Evolutionary conservation across 2,329 filamentous ascomycete genomes (phyloP), one percentile per base, ranked within the genome.

Genomic region (Erysiphe neolycopersici): DNA sequence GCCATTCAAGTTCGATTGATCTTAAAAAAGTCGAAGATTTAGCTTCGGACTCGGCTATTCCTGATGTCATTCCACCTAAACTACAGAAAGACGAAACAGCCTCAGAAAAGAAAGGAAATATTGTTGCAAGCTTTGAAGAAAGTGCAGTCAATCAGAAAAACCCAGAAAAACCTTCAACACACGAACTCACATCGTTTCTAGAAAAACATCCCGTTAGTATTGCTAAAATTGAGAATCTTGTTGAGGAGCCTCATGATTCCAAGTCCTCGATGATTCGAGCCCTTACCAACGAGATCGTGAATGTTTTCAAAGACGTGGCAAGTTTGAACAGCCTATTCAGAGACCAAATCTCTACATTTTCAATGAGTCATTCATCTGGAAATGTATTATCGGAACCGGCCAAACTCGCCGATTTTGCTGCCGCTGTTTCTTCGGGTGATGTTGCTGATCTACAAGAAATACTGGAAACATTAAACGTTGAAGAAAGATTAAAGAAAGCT

Each of bases 81-180:
- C 46, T 61, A 5, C 52, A 60, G 0, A 67, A 71, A 44, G 70
- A 73, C 45, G 68, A 71, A 32, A 47, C 17, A 14, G 33, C 61
- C 5, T 59, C 62, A 31, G 78, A 85, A 49, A 82, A 79, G 61
- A 81, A 83, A 59, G 89, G 87, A 3, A 89, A 95, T 58, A 83
- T 95, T 8, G 87, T 95, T 36, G 87, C 89, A 1, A 94, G 85
- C 62, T 95, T 98, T 49, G 89, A 98, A 59, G 89, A 98, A 64
- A 68, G 68, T 17, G 67, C 69, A 5, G 69, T 79, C 3, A 72
- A 79, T 43, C 67, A 49, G 58, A 62, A 55, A 58, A 73, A 66
- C 54, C 60, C 63, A 16, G 71, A 66, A 49, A 54, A 62, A 37
- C 50, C 60, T 14, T 52, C 63, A 9, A 66, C 73, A 50, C 87